Evolutionary conservation across 768 basidiomycete species (phyloP), one percentile per base, ranked within the genome.

Genomic region (Phaffia tasmanica): DNA sequence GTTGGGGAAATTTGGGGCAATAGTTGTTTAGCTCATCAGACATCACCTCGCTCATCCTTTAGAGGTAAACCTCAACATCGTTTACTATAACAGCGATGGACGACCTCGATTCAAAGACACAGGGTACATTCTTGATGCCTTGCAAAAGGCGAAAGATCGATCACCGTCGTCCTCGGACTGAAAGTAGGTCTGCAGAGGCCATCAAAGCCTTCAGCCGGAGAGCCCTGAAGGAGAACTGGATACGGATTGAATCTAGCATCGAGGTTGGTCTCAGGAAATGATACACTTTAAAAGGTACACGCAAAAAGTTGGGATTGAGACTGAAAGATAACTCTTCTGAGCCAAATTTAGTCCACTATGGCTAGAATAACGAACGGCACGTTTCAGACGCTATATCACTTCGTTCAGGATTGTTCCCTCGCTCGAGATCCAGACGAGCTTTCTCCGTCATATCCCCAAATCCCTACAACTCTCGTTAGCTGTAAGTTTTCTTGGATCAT

Each of bases 81-180:
- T 5, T 11, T 42, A 11, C 6, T 5, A 5, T 11, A 42, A 42
- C 11, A 42, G 11, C 35, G 6, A 42, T 42, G 35, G 35, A 42
- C 35, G 61, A 62, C 48, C 48, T 62, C 23, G 23, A 47, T 47
- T 62, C 61, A 1, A 42, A 51, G n/a, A 62, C 61, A 2, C 61
- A 62, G 53, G 61, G 61, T 15, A 62, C 61, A 30, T 62, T 62
- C 61, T 51, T 62, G 27, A 50, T 62, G 49, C 53, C 61, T 8
- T 62, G 49, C 23, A 23, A 32, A 25, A 62, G 53, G 25, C 61
- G 61, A 15, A 62, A 62, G 46, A 42, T 27, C 9, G 21, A 30
- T 30, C 57, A 58, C 32, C 32, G 25, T 21, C 29, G 35, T 47
- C 48, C 48, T 23, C 21, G 27, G 21, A 29, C 29, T 21, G 29